Evolutionary conservation across 768 basidiomycete species (phyloP), one percentile per base, ranked within the genome.

Genomic region (Suillus americanus): DNA sequence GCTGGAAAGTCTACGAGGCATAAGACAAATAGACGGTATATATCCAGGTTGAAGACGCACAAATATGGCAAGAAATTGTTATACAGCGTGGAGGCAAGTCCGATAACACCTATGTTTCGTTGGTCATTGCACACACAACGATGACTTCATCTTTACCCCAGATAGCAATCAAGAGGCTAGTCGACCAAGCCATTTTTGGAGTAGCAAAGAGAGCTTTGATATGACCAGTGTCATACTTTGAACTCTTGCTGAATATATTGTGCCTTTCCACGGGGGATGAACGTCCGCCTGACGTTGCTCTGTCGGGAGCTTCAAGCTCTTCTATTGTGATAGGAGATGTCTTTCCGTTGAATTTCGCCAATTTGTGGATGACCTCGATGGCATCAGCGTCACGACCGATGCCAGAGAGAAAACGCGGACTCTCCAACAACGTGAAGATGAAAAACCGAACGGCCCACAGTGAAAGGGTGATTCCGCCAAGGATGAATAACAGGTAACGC

Each of bases 31-130:
- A 23, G 5, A 1, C 61, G 43, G 10, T n/a, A 35, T 53, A 16
- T 12, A 51, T 14, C 3, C 9, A 18, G 23, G 4, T 28, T 38
- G 38, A 40, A 10, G 25, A 75, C 82, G 65, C 65, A 86, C 86
- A 83, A 77, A 69, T 80, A 86, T 5, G 84, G 82, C 33, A 87
- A 75, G 72, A 84, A 83, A 61, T 76, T 80, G 68, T 85, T 82
- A 67, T 85, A 88, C 72, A 92, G 77, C 2, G 90, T 90, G 64
- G 86, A 89, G 0, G 88, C 89, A 20, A 92, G 81, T 5, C 90
- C 91, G 62, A 92, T 92, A 38, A 90, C 76, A 0, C 86, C 90
- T 90, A 65, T 60, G 3, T 62, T 50, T n/a, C 30, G 48, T 60
- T 30, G 35, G 50, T 46, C 30, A 25, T 30, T 33, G 14, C 12